Percentiles rank a stretch among this genome's conserved stretches.
Evolutionary conservation across 148 eudicot species (phyloP).

Genomic region (Rhododendron williamsianum): DNA sequence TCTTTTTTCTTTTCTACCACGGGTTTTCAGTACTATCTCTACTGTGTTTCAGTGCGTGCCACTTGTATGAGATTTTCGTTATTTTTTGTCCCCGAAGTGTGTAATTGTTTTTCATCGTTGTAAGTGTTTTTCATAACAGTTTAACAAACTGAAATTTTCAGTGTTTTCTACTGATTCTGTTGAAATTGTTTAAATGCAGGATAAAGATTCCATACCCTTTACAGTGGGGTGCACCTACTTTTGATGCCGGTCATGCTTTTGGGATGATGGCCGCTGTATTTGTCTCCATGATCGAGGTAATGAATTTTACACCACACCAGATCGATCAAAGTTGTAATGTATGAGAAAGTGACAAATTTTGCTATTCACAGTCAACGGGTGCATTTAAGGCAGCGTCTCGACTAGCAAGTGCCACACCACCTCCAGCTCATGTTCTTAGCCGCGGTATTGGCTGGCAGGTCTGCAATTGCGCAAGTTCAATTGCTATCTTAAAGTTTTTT

Average conservation of each 20-base stretch:
- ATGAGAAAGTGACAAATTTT: not conserved
- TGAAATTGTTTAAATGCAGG: slow-evolving; percentile 37
- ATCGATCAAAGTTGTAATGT: not conserved
- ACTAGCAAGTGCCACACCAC: slow-evolving; percentile 95
- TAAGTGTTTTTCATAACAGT: not conserved
- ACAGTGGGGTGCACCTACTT: slow-evolving; percentile 99
- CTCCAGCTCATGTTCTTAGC: slow-evolving; percentile 97
- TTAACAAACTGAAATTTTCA: not conserved
- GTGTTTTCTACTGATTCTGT: not conserved
- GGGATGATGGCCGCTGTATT: slow-evolving; percentile 99
- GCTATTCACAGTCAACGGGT: slow-evolving; percentile 70
- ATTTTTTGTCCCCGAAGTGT: not conserved
- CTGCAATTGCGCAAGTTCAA: not conserved
- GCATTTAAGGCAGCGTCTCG: slow-evolving; percentile 96
- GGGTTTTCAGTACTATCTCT: not conserved
- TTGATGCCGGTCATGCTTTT: slow-evolving; percentile 88
- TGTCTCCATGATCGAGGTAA: slow-evolving; percentile 90
- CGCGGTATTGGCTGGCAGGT: slow-evolving; percentile 99
- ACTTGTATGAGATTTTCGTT: not conserved
- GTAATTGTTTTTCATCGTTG: not conserved
- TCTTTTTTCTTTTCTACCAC: not conserved
- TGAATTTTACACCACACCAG: not conserved
- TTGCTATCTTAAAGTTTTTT: not conserved
- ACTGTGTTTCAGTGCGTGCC: not conserved
- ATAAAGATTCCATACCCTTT: slow-evolving; percentile 94